Evolutionary conservation across 2,329 filamentous ascomycete species (phyloP), one percentile per base, ranked within the genome.

Genomic region (Cladophialophora immunda): DNA sequence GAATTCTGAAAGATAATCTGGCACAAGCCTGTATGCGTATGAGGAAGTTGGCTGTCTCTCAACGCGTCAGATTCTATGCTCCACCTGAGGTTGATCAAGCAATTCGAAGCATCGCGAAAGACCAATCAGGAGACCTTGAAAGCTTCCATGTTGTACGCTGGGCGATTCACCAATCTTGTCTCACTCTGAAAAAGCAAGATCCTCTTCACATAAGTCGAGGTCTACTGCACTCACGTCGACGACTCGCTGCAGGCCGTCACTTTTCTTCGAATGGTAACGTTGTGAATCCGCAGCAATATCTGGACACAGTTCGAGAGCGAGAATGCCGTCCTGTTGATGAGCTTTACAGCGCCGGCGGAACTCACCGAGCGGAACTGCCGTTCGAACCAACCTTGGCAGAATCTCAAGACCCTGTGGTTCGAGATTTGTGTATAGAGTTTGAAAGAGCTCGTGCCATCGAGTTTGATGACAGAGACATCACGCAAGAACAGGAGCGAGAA

Each of bases 401-500:
- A 60, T 6, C 69, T 73, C 1, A 11, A 25, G 77, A 78, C 47
- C 65, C 72, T 3, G 74, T 76, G 4, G 66, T 74, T 50, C 61
- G 72, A 8, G 25, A 52, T 19, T 81, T 82, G 58, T 50, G 62
- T 11, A 41, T 68, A 2, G 78, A 78, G 29, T 83, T 81, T 64
- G 57, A 67, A 0, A 74, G 81, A 11, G 81, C 83, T 61, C 74
- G 73, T 0, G 68, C 75, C 2, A 45, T 70, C 0, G 69, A 76
- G 1, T 71, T 81, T 29, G 69, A 74, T 0, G 72, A 78, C 0
- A 78, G 79, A 0, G 76, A 77, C 0, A 76, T 91, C 0, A 78
- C 86, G 2, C 88, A 92, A 71, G 90, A 92, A 65, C 88, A 92
- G 69, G 90, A 92, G 73, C 82, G 89, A 0, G 90, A 70, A 53